Evolutionary conservation across 2,329 filamentous ascomycete species (phyloP).

Genomic region (Phoma herbarum): DNA sequence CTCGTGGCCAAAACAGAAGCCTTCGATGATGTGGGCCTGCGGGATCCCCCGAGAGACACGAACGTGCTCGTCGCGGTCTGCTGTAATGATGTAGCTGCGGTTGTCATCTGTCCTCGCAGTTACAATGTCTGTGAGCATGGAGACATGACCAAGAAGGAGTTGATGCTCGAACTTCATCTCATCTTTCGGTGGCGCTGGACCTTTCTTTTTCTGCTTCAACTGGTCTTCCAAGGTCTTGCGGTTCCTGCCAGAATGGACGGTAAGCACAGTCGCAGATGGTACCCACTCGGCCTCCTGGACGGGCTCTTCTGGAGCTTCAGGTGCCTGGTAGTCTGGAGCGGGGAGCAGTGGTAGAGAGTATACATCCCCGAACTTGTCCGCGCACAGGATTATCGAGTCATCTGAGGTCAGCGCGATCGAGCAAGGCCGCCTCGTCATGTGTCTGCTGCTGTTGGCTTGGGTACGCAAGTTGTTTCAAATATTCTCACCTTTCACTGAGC

Average conservation of each 20-base stretch:
- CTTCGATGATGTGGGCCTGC: slow-evolving; percentile 87
- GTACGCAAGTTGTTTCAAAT: neutral
- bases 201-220: slow-evolving; percentile 55
- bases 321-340: slow-evolving; percentile 46
- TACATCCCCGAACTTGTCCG: slow-evolving; percentile 97
- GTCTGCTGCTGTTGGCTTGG: slow-evolving; percentile 58
- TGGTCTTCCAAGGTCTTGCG: slow-evolving; percentile 66
- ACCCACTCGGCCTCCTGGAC: slow-evolving; percentile 52
- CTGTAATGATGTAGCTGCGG: slow-evolving; percentile 70
- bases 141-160: slow-evolving; percentile 90
- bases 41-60: slow-evolving; percentile 82
- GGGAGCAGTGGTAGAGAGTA: slow-evolving; percentile 81
- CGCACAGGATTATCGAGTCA: slow-evolving; percentile 76
- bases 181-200: slow-evolving; percentile 57
- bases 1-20: slow-evolving; percentile 86
- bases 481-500: slow-evolving; percentile 73
- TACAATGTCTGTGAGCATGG: slow-evolving; percentile 83
- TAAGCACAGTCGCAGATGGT: slow-evolving; percentile 65
- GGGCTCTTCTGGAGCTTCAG: slow-evolving; percentile 30
- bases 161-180: slow-evolving; percentile 73
- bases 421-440: slow-evolving; percentile 89
- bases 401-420: slow-evolving; percentile 75
- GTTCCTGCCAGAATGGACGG: slow-evolving; percentile 70
- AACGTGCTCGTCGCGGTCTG: slow-evolving; percentile 83
- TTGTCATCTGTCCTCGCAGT: slow-evolving; percentile 60